Conservation (phyloP, 1,139 yeast species). For the Pneumocystis sp. region DNA sequence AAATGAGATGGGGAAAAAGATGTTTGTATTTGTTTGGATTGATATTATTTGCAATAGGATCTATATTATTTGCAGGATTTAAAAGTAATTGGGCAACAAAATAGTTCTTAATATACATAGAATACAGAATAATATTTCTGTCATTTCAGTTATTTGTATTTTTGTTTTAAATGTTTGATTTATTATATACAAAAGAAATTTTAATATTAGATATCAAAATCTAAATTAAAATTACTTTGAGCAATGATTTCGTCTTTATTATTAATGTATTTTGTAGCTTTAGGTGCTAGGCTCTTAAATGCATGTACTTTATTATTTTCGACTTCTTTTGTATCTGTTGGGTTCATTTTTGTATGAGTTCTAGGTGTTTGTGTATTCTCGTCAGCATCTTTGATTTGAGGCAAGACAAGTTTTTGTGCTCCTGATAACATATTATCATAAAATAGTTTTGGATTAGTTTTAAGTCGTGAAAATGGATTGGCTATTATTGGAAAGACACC, state of each 20-base stretch:
- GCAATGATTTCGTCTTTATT: neutral
- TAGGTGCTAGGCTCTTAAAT: neutral
- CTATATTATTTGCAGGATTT: neutral
- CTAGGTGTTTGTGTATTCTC: neutral
- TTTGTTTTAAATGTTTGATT: neutral
- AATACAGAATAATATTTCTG: neutral
- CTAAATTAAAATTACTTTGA: neutral
- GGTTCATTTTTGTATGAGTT: neutral
- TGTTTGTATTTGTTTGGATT: neutral
- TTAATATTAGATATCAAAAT: neutral
- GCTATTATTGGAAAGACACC: neutral
- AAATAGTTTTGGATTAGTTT: constrained; percentile 73
- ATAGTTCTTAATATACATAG: neutral
- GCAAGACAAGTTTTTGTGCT: neutral
- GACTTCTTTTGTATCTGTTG: neutral
- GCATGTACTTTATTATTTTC: neutral
- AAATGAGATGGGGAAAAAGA: neutral
- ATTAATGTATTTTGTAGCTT: neutral
- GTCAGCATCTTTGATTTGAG: neutral
- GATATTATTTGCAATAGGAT: neutral
- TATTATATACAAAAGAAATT: neutral
- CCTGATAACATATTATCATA: constrained; percentile 28
- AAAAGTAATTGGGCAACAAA: neutral
- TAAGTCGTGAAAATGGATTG: constrained; percentile 82
- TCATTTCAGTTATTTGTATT: neutral